Evolutionary conservation across 352 stramenopile genomes (phyloP).

Genomic region (Phytophthora idaei): DNA sequence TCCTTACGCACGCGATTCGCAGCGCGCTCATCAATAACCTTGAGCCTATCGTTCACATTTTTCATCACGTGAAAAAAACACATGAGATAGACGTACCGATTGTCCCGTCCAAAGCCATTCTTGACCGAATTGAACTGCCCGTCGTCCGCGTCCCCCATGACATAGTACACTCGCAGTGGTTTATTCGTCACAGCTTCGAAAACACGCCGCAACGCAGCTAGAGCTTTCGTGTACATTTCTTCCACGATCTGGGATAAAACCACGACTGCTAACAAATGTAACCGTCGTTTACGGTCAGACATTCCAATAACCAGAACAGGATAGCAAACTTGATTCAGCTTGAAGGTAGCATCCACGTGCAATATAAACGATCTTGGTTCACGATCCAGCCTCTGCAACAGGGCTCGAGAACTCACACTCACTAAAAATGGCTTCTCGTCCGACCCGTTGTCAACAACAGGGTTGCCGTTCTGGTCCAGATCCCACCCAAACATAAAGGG

Average conservation of each 20-base stretch:
- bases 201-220: background rate
- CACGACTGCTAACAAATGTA: background rate
- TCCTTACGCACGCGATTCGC: background rate
- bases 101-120: background rate
- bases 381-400: background rate
- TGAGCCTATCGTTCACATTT: background rate
- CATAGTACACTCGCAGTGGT: background rate
- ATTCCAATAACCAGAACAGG: background rate
- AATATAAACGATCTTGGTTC: no score
- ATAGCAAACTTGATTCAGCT: background rate
- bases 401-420: background rate
- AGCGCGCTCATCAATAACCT: background rate
- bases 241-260: background rate
- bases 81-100: background rate
- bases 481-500: slow-evolving; percentile 4
- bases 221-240: background rate
- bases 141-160: slow-evolving; percentile 1
- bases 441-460: background rate
- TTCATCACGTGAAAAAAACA: slow-evolving; percentile 7
- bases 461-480: background rate
- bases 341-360: background rate
- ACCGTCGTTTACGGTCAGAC: background rate
- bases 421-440: background rate
- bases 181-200: background rate
- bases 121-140: background rate